Base-by-base conservation (phyloP, 179 eudicot species). In the Actinidia arguta region DNA sequence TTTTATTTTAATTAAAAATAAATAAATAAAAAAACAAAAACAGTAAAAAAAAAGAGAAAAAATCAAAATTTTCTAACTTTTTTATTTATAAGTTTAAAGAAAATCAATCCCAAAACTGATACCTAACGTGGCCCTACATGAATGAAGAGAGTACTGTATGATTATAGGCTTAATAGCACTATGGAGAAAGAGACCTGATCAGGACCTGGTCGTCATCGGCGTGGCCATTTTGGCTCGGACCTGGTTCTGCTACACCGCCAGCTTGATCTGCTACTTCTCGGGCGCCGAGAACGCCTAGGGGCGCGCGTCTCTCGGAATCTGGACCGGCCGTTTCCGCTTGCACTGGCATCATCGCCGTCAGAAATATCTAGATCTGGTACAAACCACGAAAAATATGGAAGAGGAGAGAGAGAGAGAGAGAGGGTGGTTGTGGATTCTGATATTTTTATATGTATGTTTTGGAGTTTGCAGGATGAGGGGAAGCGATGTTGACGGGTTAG, bases 261-360 rank as follows among this genome's bases (percentile, higher is more conserved):
- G 6, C 79, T 56, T 4, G 67, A 39, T 58, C 79, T 39, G 51
- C 36, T 39, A n/a, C 52, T 56, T n/a, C 68, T n/a, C 79, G 36
- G 44, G 62, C 25, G 8, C 11, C 20, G 75, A 55, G 14, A 47
- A 71, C 36, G 55, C 27, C 55, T 17, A 4, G 9, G 12, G 75
- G 50, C 3, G 55, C 55, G 27, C 8, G 52, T 1, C 8, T 47
- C 24, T n/a, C 55, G 31, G 52, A 76, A 56, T 76, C 36, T 12
- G 67, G 22, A 7, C 52, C n/a, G 36, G 20, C 42, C 25, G 36
- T 58, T 42, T 76, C 20, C 54, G 46, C 9, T 75, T 7, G 8
- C 17, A 17, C 24, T 17, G 16, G 24, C 66, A 39, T 51, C 79
- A 76, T 58, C 8, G 0, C 27, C 14, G 46, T 47, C 44, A 64